Base-by-base conservation (phyloP, 768 basidiomycete species). In the Tulasnella sp. region DNA sequence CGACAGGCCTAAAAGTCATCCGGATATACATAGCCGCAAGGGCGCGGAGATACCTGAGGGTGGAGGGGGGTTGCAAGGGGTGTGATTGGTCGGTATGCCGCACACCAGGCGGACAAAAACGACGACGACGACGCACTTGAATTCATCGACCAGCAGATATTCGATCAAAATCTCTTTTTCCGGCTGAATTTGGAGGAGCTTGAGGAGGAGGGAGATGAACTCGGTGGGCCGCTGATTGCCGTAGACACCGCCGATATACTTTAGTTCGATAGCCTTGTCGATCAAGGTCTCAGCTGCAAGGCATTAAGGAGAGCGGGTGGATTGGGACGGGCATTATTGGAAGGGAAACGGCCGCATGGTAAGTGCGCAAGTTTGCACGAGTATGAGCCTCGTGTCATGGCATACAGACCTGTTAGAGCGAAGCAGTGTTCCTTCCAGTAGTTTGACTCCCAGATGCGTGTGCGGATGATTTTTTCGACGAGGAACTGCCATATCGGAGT, bases 351-450 rank as follows among this genome's bases (percentile, higher is more conserved):
- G 64, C 64, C 64, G 64, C 64, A 40, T 65, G 39, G 39, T 73
- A 64, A 16, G 52, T 74, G 37, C 74, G 59, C 29, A 73, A 73
- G 47, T 67, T 39, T 44, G 73, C 64, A 63, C 39, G 47, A 39
- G 41, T 47, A 64, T 36, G 36, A 36, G 64, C 19, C 59, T 39
- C 26, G 69, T 63, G 34, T 34, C 39, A 35, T n/a, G 26, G 19
- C 16, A 17, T 47, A 80, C 85, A 67, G 66, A 92, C 94, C 94
- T 74, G 94, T 97, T 63, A 99, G 83, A 26, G 96, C 96, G 79
- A 99, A 99, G 79, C 96, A 99, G 76, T 97, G 94, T 79, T 99
- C 96, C 82, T 99, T 99, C 96, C 96, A 99, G 81, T 87, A 99
- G 7, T 84, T 80, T 0, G 91, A 90, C 80, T 98, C 96, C 83